Percentiles rank a stretch among this genome's conserved stretches.
These are phyloP conservation scores for Myriosclerotinia curreyana DNA, from an alignment of 2,329 filamentous ascomycete genomes.

Conservation along the genomic window DNA sequence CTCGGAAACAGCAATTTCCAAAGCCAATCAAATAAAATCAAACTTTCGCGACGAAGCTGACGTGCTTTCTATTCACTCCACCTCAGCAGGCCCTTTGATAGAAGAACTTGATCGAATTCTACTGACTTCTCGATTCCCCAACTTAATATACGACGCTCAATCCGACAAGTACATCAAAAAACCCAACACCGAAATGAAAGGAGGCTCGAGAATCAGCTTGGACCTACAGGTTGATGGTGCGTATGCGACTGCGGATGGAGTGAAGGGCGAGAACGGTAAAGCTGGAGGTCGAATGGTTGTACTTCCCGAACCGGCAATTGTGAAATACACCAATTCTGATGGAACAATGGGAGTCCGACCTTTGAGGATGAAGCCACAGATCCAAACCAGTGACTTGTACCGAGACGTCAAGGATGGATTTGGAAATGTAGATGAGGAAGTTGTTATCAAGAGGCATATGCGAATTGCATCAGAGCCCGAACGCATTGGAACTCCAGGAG, in stretches of 20 bases:
- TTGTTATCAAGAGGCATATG: neutral
- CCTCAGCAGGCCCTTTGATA: neutral
- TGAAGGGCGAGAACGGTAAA: neutral
- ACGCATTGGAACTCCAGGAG: neutral
- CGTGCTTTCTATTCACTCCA: neutral
- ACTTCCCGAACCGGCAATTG: neutral
- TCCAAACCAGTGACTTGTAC: neutral
- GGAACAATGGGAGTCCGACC: neutral
- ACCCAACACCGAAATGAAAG: neutral
- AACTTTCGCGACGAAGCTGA: neutral
- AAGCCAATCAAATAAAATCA: neutral
- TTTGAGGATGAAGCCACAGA: conserved; percentile 12
- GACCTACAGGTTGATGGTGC: neutral
- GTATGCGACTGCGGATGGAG: neutral
- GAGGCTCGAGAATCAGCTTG: neutral
- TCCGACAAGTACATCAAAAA: neutral
- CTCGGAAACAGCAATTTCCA: neutral
- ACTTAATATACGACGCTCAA: neutral
- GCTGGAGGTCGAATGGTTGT: neutral
- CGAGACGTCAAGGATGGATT: neutral
- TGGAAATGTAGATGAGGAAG: conserved; percentile 1
- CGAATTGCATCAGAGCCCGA: conserved; percentile 5
- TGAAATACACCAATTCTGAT: neutral
- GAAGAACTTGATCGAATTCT: neutral
- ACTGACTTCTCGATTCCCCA: neutral